phyloP scores from a whole-genome alignment of 2,329 filamentous ascomycete species.

The Colletotrichum cereale region DNA sequence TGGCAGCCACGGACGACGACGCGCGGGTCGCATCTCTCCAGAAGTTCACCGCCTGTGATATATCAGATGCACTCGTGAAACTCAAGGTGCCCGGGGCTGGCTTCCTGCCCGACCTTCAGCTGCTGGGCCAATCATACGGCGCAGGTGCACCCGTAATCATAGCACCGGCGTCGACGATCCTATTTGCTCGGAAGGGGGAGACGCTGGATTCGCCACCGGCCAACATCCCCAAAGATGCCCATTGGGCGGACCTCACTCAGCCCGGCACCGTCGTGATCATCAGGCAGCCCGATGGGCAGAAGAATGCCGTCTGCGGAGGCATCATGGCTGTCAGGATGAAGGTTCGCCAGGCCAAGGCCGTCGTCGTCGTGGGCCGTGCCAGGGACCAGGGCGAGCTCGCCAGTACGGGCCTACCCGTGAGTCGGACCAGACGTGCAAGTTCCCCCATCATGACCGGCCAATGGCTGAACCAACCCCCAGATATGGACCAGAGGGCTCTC shows the following conservation, averaged over 20 bases:
- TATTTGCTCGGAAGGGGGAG: constrained; percentile 72
- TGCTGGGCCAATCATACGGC: constrained; percentile 48
- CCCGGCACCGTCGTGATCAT: constrained; percentile 74
- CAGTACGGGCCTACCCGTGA: constrained; percentile 67
- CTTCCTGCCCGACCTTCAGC: constrained; percentile 70
- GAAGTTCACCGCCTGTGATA: constrained; percentile 65
- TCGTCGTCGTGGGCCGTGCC: constrained; percentile 77
- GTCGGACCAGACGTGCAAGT: constrained; percentile 45
- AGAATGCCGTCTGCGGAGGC: constrained; percentile 80
- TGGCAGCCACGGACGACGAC: constrained; percentile 43
- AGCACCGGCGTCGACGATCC: constrained; percentile 70
- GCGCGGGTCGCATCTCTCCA: constrained; percentile 45
- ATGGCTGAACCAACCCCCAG: constrained; percentile 45
- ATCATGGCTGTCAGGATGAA: constrained; percentile 81
- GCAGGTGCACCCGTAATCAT: constrained; percentile 51
- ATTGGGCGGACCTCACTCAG: constrained; percentile 76
- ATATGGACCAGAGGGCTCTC: constrained; percentile 70
- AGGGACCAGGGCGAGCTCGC: constrained; percentile 74
- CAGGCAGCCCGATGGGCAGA: constrained; percentile 73
- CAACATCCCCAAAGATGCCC: constrained; percentile 70
- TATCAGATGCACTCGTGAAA: constrained; percentile 80
- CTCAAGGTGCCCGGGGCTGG: constrained; percentile 76
- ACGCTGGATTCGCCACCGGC: constrained; percentile 47
- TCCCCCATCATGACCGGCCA: background rate
- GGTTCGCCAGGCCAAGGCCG: constrained; percentile 67